Conservation (phyloP, 208 protist species). For the Crithidia expoeki region DNA sequence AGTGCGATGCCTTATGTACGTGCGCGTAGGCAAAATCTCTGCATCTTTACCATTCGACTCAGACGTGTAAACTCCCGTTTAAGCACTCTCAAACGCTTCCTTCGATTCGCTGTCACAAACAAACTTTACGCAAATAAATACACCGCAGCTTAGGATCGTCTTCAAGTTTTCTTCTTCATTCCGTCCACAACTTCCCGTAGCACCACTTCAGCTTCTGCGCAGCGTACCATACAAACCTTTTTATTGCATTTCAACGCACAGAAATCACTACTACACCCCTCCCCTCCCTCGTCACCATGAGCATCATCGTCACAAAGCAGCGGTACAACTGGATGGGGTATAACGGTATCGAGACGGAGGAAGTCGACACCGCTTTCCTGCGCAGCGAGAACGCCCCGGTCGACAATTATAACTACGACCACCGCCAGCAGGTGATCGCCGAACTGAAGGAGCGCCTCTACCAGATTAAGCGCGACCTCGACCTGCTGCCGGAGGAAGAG, state of each 20-base stretch:
- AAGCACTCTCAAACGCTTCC: too few species aligned
- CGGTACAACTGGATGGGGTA: constrained; percentile 91
- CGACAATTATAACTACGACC: constrained; percentile 64
- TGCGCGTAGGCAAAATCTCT: too few species aligned
- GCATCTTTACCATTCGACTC: too few species aligned
- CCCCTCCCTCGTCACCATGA: constrained; percentile 22
- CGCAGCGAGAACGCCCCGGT: constrained; percentile 27
- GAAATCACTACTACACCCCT: neutral
- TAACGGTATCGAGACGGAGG: constrained; percentile 71
- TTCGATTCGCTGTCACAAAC: too few species aligned
- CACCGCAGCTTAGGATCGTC: neutral
- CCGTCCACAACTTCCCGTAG: too few species aligned
- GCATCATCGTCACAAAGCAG: constrained; percentile 62
- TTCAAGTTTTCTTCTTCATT: neutral
- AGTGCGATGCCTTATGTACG: too few species aligned
- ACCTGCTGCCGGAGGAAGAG: constrained; percentile 72
- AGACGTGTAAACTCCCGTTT: too few species aligned
- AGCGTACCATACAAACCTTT: neutral
- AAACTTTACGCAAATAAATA: neutral
- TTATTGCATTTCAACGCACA: neutral
- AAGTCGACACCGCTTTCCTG: constrained; percentile 50
- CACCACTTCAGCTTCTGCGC: too few species aligned
- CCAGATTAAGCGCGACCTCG: constrained; percentile 80
- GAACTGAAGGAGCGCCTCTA: constrained; percentile 72
- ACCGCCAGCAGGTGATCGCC: constrained; percentile 59